Evolutionary conservation across 202 grass and related monocot genomes (phyloP), one percentile per base, ranked within the genome.

Genomic region (Schoenoplectus triqueter): DNA sequence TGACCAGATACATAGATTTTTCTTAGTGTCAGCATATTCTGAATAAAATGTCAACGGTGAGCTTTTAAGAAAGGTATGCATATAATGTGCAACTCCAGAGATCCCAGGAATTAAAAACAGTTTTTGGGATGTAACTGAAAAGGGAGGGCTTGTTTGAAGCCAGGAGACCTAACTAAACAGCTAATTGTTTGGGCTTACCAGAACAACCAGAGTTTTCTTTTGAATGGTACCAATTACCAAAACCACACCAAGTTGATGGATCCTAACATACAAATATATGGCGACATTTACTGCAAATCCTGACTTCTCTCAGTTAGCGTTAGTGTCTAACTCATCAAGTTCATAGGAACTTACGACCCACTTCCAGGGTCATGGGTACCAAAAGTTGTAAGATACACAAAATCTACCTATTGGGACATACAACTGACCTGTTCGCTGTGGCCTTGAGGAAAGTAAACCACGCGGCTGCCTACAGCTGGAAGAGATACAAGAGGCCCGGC

Each of bases 371-470:
- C 71, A 31, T n/a, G 54, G 15, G 19, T 76, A 39, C 73, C 20
- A 77, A 39, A 40, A 22, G 21, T 77, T 40, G 11, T 40, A 77
- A 40, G 51, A 77, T 7, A 7, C 20, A 39, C 10, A 31, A 59
- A 49, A 15, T 57, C 13, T 61, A 79, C 55, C 55, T 2, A 55
- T 61, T 61, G 40, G 75, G 15, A 45, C 31, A 79, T 42, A 62
- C 22, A 61, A 79, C 75, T 44, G 11, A 98, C 95, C 91, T 98
- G 95, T 90, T 98, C 95, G 55, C 95, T 98, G 59, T 98, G 95
- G 2, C 95, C 95, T 90, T 98, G 95, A 85, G 95, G 92, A 84
- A 98, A 95, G 90, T 98, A 98, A 85, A 98, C 88, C 17, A 98
- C 91, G 18, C 95, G 88, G 78, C 92, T 98, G 50, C 95, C 91